These are phyloP conservation scores for Aspergillus carlsbadensis DNA, from an alignment of 495 filamentous ascomycete genomes.

Conservation along the genomic window DNA sequence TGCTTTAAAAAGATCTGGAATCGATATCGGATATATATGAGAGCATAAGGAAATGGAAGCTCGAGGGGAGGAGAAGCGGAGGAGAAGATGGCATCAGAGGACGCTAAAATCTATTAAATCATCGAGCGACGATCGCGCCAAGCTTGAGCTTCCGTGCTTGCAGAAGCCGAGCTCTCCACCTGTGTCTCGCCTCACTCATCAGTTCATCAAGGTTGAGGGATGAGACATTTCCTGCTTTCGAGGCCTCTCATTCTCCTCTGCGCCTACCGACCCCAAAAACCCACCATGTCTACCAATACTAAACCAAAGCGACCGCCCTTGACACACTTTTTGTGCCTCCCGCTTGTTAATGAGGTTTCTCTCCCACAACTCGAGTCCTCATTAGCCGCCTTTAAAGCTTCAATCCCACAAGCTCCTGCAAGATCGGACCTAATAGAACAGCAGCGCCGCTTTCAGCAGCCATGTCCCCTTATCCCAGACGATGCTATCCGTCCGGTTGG, in stretches of 20 bases:
- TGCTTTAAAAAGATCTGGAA: not conserved
- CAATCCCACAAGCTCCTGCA: conserved; percentile 39
- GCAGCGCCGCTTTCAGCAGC: not conserved
- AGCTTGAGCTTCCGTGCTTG: conserved; percentile 10
- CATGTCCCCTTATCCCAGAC: conserved; percentile 42
- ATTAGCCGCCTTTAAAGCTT: conserved; percentile 58
- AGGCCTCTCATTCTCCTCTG: not conserved
- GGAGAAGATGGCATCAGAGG: conserved; percentile 10
- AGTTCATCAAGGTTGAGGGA: not conserved
- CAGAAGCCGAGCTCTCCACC: not conserved
- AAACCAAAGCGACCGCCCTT: conserved; percentile 43
- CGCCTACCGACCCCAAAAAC: not conserved
- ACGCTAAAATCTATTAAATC: conserved; percentile 9
- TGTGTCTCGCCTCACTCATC: not conserved
- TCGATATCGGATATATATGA: not conserved
- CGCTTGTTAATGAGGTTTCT: conserved; percentile 64
- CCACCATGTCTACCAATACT: conserved; percentile 12
- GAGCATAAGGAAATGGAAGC: not conserved
- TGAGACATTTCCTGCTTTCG: not conserved
- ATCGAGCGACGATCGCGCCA: conserved; percentile 9
- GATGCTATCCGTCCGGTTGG: conserved; percentile 74
- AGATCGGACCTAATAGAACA: conserved; percentile 9
- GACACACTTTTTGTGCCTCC: conserved; percentile 90
- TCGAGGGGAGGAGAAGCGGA: conserved; percentile 11
- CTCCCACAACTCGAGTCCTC: conserved; percentile 61